phyloP scores from a whole-genome alignment of 176 grass and related monocot genomes.

The Miscanthus lutarioriparius region DNA sequence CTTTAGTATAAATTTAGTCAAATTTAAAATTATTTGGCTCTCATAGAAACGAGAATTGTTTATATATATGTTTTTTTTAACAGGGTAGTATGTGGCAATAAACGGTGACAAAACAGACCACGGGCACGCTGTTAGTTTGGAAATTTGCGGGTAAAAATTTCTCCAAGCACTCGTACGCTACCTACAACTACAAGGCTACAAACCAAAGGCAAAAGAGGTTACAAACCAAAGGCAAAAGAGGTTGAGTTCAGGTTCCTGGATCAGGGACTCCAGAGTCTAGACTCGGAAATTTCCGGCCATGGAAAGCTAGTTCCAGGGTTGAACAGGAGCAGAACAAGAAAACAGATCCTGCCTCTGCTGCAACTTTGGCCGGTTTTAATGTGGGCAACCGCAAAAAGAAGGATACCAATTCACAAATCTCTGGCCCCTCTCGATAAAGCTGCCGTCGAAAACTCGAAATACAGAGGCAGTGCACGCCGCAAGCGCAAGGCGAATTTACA shows the following conservation, averaged over 20 bases:
- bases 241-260: not conserved
- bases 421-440: slow-evolving; percentile 45
- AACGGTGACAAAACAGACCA: not conserved
- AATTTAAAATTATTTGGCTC: not conserved
- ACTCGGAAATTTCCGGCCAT: slow-evolving; percentile 4
- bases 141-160: not conserved
- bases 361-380: slow-evolving; percentile 12
- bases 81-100: not conserved
- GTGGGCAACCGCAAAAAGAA: slow-evolving; percentile 40
- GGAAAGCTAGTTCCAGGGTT: slow-evolving; percentile 7
- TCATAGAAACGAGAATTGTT: not conserved
- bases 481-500: not conserved
- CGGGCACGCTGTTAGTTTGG: not conserved
- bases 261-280: not conserved
- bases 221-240: not conserved
- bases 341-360: not conserved
- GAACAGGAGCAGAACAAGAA: not conserved
- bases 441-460: slow-evolving; percentile 8
- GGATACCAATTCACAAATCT: not conserved
- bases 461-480: not conserved
- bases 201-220: not conserved
- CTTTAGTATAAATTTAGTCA: not conserved
- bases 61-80: no score
- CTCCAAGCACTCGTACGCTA: not conserved
- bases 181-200: not conserved